phyloP scores from a whole-genome alignment of 2,329 filamentous ascomycete species.

The Penicillium sp. region DNA sequence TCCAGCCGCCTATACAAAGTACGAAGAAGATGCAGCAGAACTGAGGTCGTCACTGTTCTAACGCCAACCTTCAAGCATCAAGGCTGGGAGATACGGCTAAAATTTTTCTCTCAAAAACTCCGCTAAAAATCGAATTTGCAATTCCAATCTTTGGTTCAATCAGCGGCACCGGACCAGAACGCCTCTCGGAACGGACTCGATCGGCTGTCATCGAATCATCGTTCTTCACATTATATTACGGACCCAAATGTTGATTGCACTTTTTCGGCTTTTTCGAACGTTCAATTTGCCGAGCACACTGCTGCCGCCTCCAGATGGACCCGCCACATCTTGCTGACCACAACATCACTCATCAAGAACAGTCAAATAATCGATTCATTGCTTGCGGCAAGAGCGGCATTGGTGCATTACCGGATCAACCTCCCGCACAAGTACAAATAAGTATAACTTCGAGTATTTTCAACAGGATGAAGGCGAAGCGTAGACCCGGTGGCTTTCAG shows the following conservation, averaged over 20 bases:
- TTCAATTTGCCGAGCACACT: slow-evolving; percentile 10
- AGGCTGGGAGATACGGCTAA: neutral
- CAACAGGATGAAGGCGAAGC: neutral
- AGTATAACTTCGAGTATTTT: neutral
- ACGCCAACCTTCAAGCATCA: neutral
- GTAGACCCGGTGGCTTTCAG: too few relatives aligned
- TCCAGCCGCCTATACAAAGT: neutral
- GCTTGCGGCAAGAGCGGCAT: neutral
- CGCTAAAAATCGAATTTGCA: slow-evolving; percentile 3
- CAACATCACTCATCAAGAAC: neutral
- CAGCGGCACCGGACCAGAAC: neutral
- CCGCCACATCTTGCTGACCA: neutral
- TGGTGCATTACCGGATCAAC: neutral
- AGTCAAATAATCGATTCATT: neutral
- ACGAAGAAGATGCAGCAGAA: neutral
- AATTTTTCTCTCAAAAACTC: neutral
- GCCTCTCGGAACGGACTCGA: slow-evolving; percentile 4
- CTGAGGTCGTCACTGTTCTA: neutral
- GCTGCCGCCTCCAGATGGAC: neutral
- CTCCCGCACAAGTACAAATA: neutral
- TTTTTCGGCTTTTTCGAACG: slow-evolving; percentile 2
- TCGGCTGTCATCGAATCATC: neutral
- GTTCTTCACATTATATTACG: neutral
- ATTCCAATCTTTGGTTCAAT: neutral
- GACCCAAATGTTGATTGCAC: neutral